Evolutionary conservation across 225 moss, liverwort and hornwort genomes (phyloP), one percentile per base, ranked within the genome.

Genomic region (Pseudisothecium myosuroides): DNA sequence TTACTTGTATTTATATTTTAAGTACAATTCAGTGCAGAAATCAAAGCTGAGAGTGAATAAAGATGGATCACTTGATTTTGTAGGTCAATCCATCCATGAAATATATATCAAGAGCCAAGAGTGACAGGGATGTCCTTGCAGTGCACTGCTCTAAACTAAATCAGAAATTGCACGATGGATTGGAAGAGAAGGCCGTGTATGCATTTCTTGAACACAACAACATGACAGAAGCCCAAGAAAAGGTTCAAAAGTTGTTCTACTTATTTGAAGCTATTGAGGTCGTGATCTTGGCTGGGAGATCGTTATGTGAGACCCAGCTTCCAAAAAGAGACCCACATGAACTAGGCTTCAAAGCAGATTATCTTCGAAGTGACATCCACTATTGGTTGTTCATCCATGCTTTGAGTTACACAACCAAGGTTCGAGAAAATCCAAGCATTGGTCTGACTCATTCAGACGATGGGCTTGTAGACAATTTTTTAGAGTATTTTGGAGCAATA

Each of bases 221-320:
- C 41, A 69, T 55, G 29, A 27, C 2, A 0, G 21, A 39, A 55
- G 39, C 6, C 9, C 6, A 14, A 69, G 4, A 55, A 29, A 69
- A 69, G n/a, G 55, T 69, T 84, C n/a, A 66, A 31, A 29, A 84
- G 31, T 10, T 69, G 39, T 69, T 84, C 9, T 0, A 55, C 20
- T 1, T 84, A 66, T 69, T 9, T 41, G 41, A 84, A 68, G 84
- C 31, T 56, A 69, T 69, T 39, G 39, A 69, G 21, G 9, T 9
- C 1, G 13, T 55, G 36, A n/a, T 28, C 50, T 20, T 0, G 0
- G 0, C 2, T 0, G 0, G 17, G 31, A 36, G 3, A 37, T 0
- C 0, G 13, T 14, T 32, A 49, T 20, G 3, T 5, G 3, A 34
- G 22, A 45, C 4, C 4, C 3, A 0, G 0, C 4, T 11, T 6